Percentiles rank a stretch among this genome's conserved stretches.
Conservation (phyloP, 768 basidiomycete species). For the Tylopilus sp. region DNA sequence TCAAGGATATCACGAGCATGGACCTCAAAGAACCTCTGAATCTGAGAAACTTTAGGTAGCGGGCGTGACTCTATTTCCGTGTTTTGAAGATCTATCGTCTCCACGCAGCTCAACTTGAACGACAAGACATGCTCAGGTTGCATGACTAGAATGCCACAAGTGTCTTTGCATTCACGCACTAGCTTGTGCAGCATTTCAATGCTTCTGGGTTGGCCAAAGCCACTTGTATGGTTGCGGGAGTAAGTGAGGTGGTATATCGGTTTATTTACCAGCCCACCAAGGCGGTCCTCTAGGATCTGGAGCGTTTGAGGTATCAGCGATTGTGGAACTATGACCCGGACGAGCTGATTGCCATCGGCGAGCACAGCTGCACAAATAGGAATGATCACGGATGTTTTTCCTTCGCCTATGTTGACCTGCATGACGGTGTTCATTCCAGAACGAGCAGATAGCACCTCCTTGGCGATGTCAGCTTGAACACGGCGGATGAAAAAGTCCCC, state of each 20-base stretch:
- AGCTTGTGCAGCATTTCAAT: too few species aligned
- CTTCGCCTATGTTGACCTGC: constrained; percentile 37
- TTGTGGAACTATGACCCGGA: constrained; percentile 37
- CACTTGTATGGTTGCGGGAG: constrained; percentile 15
- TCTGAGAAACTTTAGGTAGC: too few species aligned
- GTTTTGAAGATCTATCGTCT: constrained; percentile 18
- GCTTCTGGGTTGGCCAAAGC: too few species aligned
- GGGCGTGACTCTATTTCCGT: too few species aligned
- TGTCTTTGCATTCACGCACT: too few species aligned
- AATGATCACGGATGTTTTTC: constrained; percentile 33
- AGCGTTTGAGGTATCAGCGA: constrained; percentile 47
- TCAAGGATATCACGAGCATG: constrained; percentile 22
- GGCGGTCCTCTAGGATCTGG: constrained; percentile 39
- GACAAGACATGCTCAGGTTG: constrained; percentile 57
- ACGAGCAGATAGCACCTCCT: constrained; percentile 45
- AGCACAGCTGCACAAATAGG: constrained; percentile 40
- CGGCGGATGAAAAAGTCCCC: constrained; percentile 41
- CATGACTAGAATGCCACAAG: constrained; percentile 41
- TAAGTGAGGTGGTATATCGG: constrained; percentile 50
- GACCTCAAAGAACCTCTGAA: constrained; percentile 21
- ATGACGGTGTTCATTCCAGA: constrained; percentile 37
- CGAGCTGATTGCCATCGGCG: constrained; percentile 41
- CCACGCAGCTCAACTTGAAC: constrained; percentile 43
- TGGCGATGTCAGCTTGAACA: constrained; percentile 40
- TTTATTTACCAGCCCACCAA: constrained; percentile 44